A percentile compares a stretch with the other conserved stretches of the same genome.
These are phyloP conservation scores for Leishmania lainsoni DNA, from an alignment of 208 protist genomes.

Conservation along the genomic window DNA sequence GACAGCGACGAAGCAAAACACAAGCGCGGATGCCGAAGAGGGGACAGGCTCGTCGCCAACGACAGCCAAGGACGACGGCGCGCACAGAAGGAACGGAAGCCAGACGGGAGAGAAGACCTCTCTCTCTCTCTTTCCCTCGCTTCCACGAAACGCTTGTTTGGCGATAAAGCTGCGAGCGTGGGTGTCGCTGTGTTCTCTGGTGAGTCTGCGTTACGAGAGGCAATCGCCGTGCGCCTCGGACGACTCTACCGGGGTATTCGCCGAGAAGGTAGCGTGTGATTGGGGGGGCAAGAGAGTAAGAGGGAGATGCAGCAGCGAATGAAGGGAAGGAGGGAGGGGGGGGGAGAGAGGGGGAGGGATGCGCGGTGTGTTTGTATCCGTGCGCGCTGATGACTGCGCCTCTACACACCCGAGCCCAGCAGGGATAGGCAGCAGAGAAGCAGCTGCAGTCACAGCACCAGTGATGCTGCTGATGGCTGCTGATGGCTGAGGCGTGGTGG, in stretches of 20 bases:
- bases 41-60: background rate
- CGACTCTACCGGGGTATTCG: no score
- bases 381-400: no score
- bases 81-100: background rate
- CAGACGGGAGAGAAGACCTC: background rate
- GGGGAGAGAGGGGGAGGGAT: background rate
- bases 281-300: background rate
- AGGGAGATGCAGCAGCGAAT: background rate
- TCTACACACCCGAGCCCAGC: no score
- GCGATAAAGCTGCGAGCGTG: background rate
- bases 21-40: background rate
- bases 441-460: no score
- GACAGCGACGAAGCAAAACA: background rate
- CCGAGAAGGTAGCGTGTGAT: background rate
- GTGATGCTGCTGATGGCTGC: background rate
- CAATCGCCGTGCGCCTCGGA: no score
- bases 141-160: background rate
- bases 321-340: no score
- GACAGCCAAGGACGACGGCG: background rate
- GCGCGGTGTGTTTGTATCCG: background rate
- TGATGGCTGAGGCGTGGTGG: background rate
- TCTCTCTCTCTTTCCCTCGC: background rate
- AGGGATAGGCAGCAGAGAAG: no score
- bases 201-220: background rate
- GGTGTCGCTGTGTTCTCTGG: background rate